phyloP scores from a whole-genome alignment of 495 filamentous ascomycete species.

The Penicillium mononematosum region DNA sequence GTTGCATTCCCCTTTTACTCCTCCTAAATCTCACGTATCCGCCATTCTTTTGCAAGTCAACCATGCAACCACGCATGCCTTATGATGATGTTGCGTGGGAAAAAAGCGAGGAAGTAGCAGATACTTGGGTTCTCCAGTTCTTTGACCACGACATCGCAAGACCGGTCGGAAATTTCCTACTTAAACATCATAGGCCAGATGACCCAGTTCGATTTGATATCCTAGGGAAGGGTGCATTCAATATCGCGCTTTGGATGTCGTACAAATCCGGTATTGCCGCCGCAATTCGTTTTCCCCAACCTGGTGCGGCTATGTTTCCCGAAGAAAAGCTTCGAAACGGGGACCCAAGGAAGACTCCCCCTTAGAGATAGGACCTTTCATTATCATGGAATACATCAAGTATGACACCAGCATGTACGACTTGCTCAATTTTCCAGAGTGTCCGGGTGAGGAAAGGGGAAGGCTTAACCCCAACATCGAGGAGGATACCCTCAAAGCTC shows the following conservation, averaged over 20 bases:
- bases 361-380: conserved; percentile 38
- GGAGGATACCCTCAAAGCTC: conserved; percentile 24
- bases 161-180: conserved; percentile 15
- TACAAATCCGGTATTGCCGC: conserved; percentile 3
- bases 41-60: not conserved
- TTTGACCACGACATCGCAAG: conserved; percentile 6
- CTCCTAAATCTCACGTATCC: no score
- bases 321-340: conserved; percentile 40
- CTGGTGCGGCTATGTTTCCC: conserved; percentile 25
- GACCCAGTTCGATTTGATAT: conserved; percentile 9
- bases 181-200: conserved; percentile 6
- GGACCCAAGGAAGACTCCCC: conserved; percentile 26
- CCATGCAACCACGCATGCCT: conserved; percentile 10
- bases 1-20: no score
- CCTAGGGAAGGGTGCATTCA: conserved; percentile 11
- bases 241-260: conserved; percentile 14
- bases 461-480: conserved; percentile 34
- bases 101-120: conserved; percentile 12
- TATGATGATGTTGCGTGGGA: conserved; percentile 24
- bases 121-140: conserved; percentile 20
- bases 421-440: conserved; percentile 27
- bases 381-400: conserved; percentile 39
- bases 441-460: conserved; percentile 10
- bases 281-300: conserved; percentile 16
- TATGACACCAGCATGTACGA: conserved; percentile 30